Base-by-base conservation (phyloP, 495 filamentous ascomycete species). In the Immersiella caudata region DNA sequence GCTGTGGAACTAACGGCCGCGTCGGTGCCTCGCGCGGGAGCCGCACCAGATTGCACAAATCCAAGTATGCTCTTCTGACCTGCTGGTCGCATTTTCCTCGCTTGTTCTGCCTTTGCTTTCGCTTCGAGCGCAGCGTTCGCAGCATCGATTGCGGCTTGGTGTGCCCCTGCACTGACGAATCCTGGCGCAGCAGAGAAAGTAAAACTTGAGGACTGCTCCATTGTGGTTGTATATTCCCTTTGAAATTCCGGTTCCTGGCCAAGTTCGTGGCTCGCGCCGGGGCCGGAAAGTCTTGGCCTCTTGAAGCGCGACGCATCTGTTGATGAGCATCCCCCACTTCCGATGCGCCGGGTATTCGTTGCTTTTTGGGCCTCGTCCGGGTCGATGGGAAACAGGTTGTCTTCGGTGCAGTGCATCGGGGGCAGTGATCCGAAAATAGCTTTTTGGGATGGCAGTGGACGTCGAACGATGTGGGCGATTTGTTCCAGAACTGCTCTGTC, bases 51-150 rank as follows among this genome's bases (percentile, higher is more conserved):
- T 20, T 55, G 59, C 0, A 75, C 64, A 20, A 76, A 83, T 0
- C 75, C 78, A 27, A 82, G 65, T 51, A 84, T 72, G 64, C 79
- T 81, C 61, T 71, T 75, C 65, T 84, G 82, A 21, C 76, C 75
- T 16, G 79, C 57, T 8, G 74, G 72, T 18, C 78, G 78, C 46
- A 67, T 65, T 55, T 70, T 73, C 66, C 68, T 64, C 21, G 65
- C 33, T 40, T 71, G 59, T 27, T 78, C 66, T 20, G 63, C 63
- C 55, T 71, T 73, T 22, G 68, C 21, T 16, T 26, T 60, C 6
- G 66, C 71, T n/a, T 66, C 69, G 11, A 59, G 72, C 3, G 71
- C 71, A 0, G 72, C 74, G 22, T 64, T 69, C 5, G 74, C 71
- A 4, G 76, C 76, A 24, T 74, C 60, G 50, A 80, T 68, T n/a